phyloP scores from a whole-genome alignment of 805 yeast genomes.

The Metschnikowia reukaufii region DNA sequence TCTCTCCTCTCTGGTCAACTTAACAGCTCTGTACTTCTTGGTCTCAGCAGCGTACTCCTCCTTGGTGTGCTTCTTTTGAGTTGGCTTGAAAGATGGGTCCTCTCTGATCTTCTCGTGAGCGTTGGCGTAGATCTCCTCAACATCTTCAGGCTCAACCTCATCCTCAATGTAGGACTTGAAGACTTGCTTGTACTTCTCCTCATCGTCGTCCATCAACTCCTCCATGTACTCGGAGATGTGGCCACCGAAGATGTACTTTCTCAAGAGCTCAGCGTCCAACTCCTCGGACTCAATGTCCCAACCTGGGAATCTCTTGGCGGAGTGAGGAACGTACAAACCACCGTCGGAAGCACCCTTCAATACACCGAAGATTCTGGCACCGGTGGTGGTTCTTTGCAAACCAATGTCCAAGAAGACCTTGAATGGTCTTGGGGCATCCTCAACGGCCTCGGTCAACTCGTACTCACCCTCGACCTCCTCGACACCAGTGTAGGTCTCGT shows the following conservation, averaged over 20 bases:
- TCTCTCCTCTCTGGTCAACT: slow-evolving; percentile 91
- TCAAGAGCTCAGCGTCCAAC: slow-evolving; percentile 93
- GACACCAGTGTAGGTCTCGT: slow-evolving; percentile 97
- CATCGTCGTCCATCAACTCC: slow-evolving; percentile 99
- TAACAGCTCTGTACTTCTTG: slow-evolving; percentile 84
- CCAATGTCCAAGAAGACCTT: slow-evolving; percentile 99
- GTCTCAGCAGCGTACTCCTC: slow-evolving; percentile 97
- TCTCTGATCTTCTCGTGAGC: slow-evolving; percentile 97
- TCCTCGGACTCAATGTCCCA: slow-evolving; percentile 99
- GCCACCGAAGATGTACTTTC: slow-evolving; percentile 99
- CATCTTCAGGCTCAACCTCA: slow-evolving; percentile 93
- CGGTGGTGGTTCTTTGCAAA: slow-evolving; percentile 99
- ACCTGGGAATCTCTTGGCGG: slow-evolving; percentile 99
- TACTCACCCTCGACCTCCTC: slow-evolving; percentile 99
- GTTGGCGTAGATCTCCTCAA: slow-evolving; percentile 91
- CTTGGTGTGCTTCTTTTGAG: slow-evolving; percentile 92
- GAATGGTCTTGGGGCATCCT: slow-evolving; percentile 99
- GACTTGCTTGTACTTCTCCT: slow-evolving; percentile 95
- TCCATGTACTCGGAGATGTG: slow-evolving; percentile 99
- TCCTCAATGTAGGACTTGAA: slow-evolving; percentile 96
- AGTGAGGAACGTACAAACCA: slow-evolving; percentile 99
- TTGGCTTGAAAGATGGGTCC: slow-evolving; percentile 88
- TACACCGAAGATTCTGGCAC: slow-evolving; percentile 99
- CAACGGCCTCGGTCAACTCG: slow-evolving; percentile 97
- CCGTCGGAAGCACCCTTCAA: slow-evolving; percentile 99